Conservation (phyloP, 495 filamentous ascomycete species). For the Achaetomiella virescens region DNA sequence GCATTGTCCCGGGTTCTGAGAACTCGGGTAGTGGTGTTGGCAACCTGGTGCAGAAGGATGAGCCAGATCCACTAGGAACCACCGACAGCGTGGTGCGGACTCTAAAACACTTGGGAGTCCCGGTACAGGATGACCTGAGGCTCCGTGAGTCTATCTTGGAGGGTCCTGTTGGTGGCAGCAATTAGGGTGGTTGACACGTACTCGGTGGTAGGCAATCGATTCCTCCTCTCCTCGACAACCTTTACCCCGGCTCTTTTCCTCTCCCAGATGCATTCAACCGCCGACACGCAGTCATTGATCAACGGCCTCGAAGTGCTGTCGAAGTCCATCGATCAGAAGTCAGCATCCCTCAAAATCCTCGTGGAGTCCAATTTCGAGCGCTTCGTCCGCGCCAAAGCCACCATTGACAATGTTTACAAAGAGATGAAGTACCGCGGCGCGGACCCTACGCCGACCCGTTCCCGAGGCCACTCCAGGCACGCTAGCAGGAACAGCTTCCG, state of each 20-base stretch:
- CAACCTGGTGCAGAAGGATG: slow-evolving; percentile 77
- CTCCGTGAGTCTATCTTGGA: slow-evolving; percentile 51
- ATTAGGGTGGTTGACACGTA: not conserved
- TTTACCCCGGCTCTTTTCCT: slow-evolving; percentile 91
- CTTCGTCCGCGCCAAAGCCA: slow-evolving; percentile 92
- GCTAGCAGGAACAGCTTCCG: slow-evolving; percentile 61
- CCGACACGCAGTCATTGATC: slow-evolving; percentile 71
- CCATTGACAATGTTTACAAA: slow-evolving; percentile 94
- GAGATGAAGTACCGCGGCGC: slow-evolving; percentile 90
- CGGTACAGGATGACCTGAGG: slow-evolving; percentile 76
- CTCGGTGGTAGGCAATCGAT: slow-evolving; percentile 63
- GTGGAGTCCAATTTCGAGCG: slow-evolving; percentile 97
- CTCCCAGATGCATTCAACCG: slow-evolving; percentile 79
- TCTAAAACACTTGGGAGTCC: slow-evolving; percentile 66
- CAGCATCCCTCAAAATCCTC: slow-evolving; percentile 86
- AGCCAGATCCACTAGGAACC: slow-evolving; percentile 80
- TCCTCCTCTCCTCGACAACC: slow-evolving; percentile 88
- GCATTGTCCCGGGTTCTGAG: slow-evolving; percentile 60
- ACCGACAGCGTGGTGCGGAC: slow-evolving; percentile 78
- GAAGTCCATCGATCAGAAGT: slow-evolving; percentile 92
- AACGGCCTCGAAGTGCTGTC: slow-evolving; percentile 76
- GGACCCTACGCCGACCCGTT: slow-evolving; percentile 48
- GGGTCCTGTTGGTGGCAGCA: not conserved
- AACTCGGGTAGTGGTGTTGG: slow-evolving; percentile 60
- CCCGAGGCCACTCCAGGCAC: slow-evolving; percentile 51